Evolutionary conservation across 495 filamentous ascomycete genomes (phyloP).

Genomic region (Massariosphaeria phaeospora): DNA sequence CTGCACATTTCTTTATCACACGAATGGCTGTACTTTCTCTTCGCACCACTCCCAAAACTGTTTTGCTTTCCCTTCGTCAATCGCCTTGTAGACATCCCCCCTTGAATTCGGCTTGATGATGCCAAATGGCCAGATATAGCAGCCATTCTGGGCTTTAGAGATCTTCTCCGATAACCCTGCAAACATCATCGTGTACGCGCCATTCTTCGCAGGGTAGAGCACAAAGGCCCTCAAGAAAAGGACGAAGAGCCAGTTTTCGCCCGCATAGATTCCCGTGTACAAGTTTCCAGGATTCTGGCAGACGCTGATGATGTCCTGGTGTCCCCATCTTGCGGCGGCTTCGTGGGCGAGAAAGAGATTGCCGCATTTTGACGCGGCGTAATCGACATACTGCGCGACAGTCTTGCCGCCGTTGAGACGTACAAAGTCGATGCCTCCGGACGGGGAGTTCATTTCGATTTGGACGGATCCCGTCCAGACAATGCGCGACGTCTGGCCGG

Average conservation of each 20-base stretch:
- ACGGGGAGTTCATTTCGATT: conserved; percentile 6
- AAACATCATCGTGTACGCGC: conserved; percentile 11
- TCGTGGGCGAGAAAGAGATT: conserved; percentile 12
- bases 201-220: conserved; percentile 1
- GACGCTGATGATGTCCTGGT: conserved; percentile 3
- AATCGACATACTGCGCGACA: neutral
- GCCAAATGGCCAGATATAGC: conserved; percentile 7
- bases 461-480: conserved; percentile 4
- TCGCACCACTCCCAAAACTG: conserved; percentile 13
- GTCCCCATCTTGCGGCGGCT: neutral
- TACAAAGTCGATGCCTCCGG: neutral
- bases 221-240: conserved; percentile 1
- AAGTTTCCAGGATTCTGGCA: conserved; percentile 12
- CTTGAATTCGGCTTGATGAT: neutral
- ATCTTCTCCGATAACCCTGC: conserved; percentile 2
- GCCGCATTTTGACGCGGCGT: conserved; percentile 5
- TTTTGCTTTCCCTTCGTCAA: neutral
- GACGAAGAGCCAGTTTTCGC: neutral
- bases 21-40: conserved; percentile 9
- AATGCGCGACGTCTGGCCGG: neutral
- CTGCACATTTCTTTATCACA: neutral
- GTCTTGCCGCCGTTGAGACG: conserved; percentile 5
- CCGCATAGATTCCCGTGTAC: conserved; percentile 3
- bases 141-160: conserved; percentile 1
- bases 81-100: neutral